Conservation (phyloP, 2,329 filamentous ascomycete genomes). For the Orbilia oligospora region DNA sequence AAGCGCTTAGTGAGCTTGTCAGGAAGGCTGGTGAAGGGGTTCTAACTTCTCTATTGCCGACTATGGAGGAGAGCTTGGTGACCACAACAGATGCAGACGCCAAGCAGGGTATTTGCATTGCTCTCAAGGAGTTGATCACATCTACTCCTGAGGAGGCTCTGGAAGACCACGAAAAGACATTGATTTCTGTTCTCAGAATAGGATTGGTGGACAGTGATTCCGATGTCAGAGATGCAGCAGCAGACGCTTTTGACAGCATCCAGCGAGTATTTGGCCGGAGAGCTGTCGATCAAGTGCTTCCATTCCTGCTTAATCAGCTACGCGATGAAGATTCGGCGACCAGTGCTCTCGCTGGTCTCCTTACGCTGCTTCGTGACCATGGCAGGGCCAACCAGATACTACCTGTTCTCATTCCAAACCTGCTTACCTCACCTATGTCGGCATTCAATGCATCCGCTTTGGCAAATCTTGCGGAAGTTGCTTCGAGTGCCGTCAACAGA, state of each 20-base stretch:
- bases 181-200: constrained; percentile 93
- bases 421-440: constrained; percentile 90
- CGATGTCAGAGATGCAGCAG: constrained; percentile 93
- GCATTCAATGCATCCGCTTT: constrained; percentile 95
- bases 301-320: constrained; percentile 89
- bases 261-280: constrained; percentile 95
- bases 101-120: constrained; percentile 97
- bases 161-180: constrained; percentile 93
- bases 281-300: constrained; percentile 94
- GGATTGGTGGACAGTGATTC: constrained; percentile 90
- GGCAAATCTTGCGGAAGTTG: constrained; percentile 92
- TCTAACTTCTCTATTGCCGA: constrained; percentile 86
- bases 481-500: constrained; percentile 89
- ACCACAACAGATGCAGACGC: constrained; percentile 91
- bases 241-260: constrained; percentile 95
- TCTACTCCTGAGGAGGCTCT: constrained; percentile 89
- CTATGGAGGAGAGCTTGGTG: constrained; percentile 90
- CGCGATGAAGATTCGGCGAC: constrained; percentile 88
- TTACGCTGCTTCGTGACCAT: constrained; percentile 93
- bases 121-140: constrained; percentile 90
- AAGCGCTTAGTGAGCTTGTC: constrained; percentile 95
- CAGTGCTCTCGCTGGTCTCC: constrained; percentile 89
- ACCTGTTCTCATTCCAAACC: constrained; percentile 93
- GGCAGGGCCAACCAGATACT: constrained; percentile 96
- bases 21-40: constrained; percentile 96